These are phyloP conservation scores for Eimeria acervulina DNA, from an alignment of 169 alveolate genomes.

Conservation along the genomic window DNA sequence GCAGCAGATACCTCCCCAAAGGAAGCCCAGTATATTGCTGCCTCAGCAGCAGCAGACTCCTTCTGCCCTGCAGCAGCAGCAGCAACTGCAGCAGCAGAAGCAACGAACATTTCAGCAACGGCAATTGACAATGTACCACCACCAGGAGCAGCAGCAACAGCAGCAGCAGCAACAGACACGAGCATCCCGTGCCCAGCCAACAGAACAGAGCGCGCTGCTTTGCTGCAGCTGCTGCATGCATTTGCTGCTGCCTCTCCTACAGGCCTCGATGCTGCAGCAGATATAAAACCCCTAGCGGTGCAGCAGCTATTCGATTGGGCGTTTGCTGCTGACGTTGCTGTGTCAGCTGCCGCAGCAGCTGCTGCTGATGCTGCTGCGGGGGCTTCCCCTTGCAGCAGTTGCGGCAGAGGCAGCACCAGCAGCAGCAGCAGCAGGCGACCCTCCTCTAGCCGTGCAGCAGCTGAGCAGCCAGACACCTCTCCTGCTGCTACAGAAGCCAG, in stretches of 20 bases:
- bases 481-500: constrained; percentile 31
- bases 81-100: background rate
- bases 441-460: background rate
- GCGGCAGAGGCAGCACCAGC: constrained; percentile 40
- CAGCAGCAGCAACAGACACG: background rate
- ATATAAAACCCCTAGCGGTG: constrained; percentile 6
- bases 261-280: background rate
- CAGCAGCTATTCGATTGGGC: constrained; percentile 46
- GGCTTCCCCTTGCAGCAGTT: background rate
- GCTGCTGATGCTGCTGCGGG: constrained; percentile 42
- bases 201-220: constrained; percentile 30
- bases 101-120: background rate
- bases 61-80: background rate
- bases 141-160: constrained; percentile 38
- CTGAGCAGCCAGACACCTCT: background rate
- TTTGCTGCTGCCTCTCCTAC: background rate
- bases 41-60: background rate
- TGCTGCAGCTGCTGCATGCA: constrained; percentile 63
- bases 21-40: background rate
- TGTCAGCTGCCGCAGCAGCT: constrained; percentile 6
- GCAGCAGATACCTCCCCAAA: background rate
- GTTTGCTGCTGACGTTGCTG: background rate
- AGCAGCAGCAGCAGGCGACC: background rate
- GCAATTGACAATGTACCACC: too few relatives aligned
- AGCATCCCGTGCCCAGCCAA: background rate